A percentile compares a stretch with the other conserved stretches of the same genome.
These are phyloP conservation scores for Colletotrichum costaricense DNA, from an alignment of 2,329 filamentous ascomycete genomes.

Conservation along the genomic window DNA sequence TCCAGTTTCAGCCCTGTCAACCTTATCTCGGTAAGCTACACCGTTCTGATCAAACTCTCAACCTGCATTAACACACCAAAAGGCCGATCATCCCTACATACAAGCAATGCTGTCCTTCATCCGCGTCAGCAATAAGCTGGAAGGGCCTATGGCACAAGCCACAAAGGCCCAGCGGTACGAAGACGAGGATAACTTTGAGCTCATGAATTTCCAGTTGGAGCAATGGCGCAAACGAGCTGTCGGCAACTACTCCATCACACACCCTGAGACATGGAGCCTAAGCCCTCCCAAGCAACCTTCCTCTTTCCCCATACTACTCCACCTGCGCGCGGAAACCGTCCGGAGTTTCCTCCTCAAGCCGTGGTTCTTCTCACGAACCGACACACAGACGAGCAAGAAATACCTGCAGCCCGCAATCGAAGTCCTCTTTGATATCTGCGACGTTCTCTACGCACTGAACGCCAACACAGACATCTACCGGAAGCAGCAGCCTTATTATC, in stretches of 20 bases:
- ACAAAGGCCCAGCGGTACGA: slow-evolving; percentile 35
- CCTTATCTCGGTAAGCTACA: not conserved
- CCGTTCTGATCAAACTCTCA: not conserved
- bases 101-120: slow-evolving; percentile 26
- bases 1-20: not conserved
- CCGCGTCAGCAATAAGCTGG: slow-evolving; percentile 39
- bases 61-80: not conserved
- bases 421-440: not conserved
- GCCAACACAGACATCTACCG: slow-evolving; percentile 10
- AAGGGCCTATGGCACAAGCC: slow-evolving; percentile 32
- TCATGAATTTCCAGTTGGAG: slow-evolving; percentile 43
- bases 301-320: not conserved
- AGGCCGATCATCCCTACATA: not conserved
- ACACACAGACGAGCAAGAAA: not conserved
- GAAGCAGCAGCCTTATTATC: slow-evolving; percentile 5
- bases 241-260: slow-evolving; percentile 1
- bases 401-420: not conserved
- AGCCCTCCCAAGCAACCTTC: not conserved
- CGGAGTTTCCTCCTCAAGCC: not conserved
- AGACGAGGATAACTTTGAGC: slow-evolving; percentile 42
- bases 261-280: not conserved
- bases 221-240: slow-evolving; percentile 41
- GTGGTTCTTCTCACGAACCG: not conserved
- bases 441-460: slow-evolving; percentile 2
- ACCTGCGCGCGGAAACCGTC: not conserved